Evolutionary conservation across 2,329 filamentous ascomycete species (phyloP), one percentile per base, ranked within the genome.

Genomic region (Cryphonectria parasitica): DNA sequence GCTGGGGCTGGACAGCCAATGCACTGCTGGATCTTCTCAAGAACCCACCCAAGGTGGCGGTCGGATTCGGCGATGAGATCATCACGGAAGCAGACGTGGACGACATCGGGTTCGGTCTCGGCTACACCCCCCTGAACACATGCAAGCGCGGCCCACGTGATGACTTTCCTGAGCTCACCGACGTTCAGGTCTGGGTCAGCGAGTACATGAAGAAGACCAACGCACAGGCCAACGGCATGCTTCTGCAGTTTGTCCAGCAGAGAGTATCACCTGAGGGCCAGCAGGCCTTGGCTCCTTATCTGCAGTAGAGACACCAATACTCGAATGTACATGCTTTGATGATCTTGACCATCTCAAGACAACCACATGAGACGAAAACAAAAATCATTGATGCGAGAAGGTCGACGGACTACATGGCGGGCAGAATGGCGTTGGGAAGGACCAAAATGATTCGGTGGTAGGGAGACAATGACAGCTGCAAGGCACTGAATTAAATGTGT

Each of bases 41-140:
- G 78, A 97, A 97, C 81, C 93, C 95, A 36, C 95, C 95, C 2
- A 82, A 84, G 49, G 88, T 95, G 5, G 83, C 87, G 8, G 82
- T 84, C 22, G 88, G 91, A 1, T 83, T 87, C 49, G 90, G 91
- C 70, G 91, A 93, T 74, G 94, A 97, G 75, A 83, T 93, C 66
- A 91, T 97, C 73, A 88, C 90, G 15, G 96, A 98, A 78, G 91
- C 94, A 3, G 95, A 98, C 77, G 92, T 97, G 36, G 96, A 99
- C 76, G 96, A 99, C 79, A 90, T 98, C 75, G 91, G 93, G 39
- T 99, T 99, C 77, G 96, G 96, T 36, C 90, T 98, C 74, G 95
- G 94, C 11, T 99, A 97, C 82, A 98, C 96, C 0, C 91, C 93
- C 43, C 87, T 99, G 73, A 97, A 95, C 83, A 98, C 95, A 0